Conservation (phyloP, 176 grass and related monocot species). For the Tillandsia leiboldiana region DNA sequence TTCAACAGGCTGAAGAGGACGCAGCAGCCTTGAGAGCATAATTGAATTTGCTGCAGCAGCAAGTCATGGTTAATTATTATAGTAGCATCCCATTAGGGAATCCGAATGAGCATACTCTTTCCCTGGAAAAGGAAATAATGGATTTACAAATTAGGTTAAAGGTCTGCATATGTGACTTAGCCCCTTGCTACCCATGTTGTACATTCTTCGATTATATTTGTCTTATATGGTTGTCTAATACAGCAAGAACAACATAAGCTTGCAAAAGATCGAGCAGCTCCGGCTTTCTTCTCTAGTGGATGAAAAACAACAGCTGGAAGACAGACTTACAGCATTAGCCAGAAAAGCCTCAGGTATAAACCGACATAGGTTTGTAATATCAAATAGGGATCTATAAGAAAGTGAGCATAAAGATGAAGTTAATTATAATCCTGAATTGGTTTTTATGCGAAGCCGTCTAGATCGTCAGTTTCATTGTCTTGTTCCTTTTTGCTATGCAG, state of each 20-base stretch:
- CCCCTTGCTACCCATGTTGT: neutral
- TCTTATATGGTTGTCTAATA: slow-evolving; percentile 15
- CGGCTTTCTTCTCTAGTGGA: slow-evolving; percentile 33
- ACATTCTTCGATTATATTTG: slow-evolving; percentile 13
- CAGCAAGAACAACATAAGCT: slow-evolving; percentile 76
- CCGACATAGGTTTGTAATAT: neutral
- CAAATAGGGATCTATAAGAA: neutral
- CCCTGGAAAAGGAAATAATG: slow-evolving; percentile 80
- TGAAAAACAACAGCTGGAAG: slow-evolving; percentile 81
- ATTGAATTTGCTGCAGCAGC: slow-evolving; percentile 70
- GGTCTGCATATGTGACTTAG: slow-evolving; percentile 22
- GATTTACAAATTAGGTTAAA: slow-evolving; percentile 67
- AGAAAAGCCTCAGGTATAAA: slow-evolving; percentile 72
- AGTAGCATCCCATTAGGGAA: slow-evolving; percentile 41
- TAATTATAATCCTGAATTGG: neutral
- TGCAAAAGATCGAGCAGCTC: slow-evolving; percentile 53
- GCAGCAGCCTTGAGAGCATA: slow-evolving; percentile 86
- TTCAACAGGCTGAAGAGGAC: slow-evolving; percentile 75
- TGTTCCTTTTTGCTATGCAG: slow-evolving; percentile 39
- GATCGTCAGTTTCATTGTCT: neutral
- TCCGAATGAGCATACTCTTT: slow-evolving; percentile 44
- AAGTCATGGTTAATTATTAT: slow-evolving; percentile 55
- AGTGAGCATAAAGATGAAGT: neutral
- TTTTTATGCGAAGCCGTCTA: no score
- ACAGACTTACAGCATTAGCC: slow-evolving; percentile 48